Evolutionary conservation across 202 grass and related monocot species (phyloP).

Genomic region (Carex sylvatica): DNA sequence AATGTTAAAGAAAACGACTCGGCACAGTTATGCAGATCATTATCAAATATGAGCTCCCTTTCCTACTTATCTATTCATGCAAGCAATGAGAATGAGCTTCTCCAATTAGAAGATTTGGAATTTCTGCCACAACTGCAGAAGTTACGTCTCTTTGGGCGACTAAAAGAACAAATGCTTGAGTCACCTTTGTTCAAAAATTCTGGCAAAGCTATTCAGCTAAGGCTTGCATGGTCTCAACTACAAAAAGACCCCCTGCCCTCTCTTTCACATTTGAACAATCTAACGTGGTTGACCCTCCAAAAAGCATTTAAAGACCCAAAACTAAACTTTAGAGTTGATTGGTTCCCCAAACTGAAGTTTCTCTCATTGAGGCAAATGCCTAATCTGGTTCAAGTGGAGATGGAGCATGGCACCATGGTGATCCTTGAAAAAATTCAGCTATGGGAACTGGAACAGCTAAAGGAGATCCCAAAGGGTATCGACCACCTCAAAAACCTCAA

Average conservation of each 20-base stretch:
- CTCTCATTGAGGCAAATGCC: slow-evolving; percentile 23
- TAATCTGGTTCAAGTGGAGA: slow-evolving; percentile 30
- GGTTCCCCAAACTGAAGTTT: slow-evolving; percentile 33
- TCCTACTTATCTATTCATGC: slow-evolving; percentile 37
- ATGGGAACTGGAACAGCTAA: not conserved
- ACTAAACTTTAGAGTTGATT: slow-evolving; percentile 25
- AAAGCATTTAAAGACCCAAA: slow-evolving; percentile 11
- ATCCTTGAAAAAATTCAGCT: slow-evolving; percentile 32
- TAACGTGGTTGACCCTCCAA: slow-evolving; percentile 31
- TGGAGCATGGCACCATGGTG: slow-evolving; percentile 24
- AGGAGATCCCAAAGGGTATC: slow-evolving; percentile 41
- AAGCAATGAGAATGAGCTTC: slow-evolving; percentile 29
- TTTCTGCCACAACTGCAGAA: slow-evolving; percentile 15
- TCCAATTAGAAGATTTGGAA: slow-evolving; percentile 20
- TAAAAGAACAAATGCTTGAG: slow-evolving; percentile 12
- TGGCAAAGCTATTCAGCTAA: slow-evolving; percentile 24
- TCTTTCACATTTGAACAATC: slow-evolving; percentile 26
- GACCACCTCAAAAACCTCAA: slow-evolving; percentile 23
- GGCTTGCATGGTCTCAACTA: slow-evolving; percentile 23
- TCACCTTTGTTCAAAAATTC: slow-evolving; percentile 22
- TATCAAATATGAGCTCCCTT: slow-evolving; percentile 34
- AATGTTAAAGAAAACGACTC: slow-evolving; percentile 26
- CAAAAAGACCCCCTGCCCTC: slow-evolving; percentile 31
- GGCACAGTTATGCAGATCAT: slow-evolving; percentile 22
- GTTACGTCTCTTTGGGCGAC: slow-evolving; percentile 33